A percentile compares a stretch with the other conserved stretches of the same genome.
Evolutionary conservation across 2,329 filamentous ascomycete species (phyloP).

Genomic region (Microdochium paspali): DNA sequence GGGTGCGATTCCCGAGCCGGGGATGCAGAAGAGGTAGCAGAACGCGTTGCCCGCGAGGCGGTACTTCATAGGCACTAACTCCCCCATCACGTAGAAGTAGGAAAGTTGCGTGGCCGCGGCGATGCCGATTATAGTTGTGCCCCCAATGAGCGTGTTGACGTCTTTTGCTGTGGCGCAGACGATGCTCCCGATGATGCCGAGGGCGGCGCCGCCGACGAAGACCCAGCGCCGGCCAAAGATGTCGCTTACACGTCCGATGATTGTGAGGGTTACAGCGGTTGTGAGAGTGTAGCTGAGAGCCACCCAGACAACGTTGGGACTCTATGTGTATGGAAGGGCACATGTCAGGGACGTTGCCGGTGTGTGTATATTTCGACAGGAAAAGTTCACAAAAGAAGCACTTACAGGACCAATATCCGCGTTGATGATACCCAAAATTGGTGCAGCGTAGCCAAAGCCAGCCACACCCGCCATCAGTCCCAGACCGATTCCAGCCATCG

Average conservation of each 20-base stretch:
- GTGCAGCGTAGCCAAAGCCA: constrained; percentile 15
- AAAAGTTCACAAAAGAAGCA: not conserved
- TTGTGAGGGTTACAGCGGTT: constrained; percentile 14
- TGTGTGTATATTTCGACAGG: not conserved
- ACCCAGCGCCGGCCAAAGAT: constrained; percentile 18
- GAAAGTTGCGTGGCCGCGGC: constrained; percentile 29
- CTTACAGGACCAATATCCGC: not conserved
- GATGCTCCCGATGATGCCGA: constrained; percentile 24
- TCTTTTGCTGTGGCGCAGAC: constrained; percentile 22
- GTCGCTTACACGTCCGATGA: constrained; percentile 16
- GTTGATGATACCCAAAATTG: constrained; percentile 6
- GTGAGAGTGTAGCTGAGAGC: constrained; percentile 18
- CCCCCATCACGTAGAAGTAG: constrained; percentile 29
- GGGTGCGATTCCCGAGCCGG: constrained; percentile 33
- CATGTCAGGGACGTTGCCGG: not conserved
- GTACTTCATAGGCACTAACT: constrained; percentile 31
- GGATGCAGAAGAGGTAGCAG: constrained; percentile 28
- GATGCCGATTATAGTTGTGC: constrained; percentile 26
- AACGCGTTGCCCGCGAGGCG: constrained; percentile 25
- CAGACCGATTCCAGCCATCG: constrained; percentile 7
- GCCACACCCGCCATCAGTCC: constrained; percentile 16
- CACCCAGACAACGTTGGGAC: constrained; percentile 17
- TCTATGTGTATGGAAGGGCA: constrained; percentile 3
- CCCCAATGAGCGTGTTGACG: constrained; percentile 25
- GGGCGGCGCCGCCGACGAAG: constrained; percentile 15